Base-by-base conservation (phyloP, 2,329 filamentous ascomycete genomes). In the Cucurbitaria berberidis region DNA sequence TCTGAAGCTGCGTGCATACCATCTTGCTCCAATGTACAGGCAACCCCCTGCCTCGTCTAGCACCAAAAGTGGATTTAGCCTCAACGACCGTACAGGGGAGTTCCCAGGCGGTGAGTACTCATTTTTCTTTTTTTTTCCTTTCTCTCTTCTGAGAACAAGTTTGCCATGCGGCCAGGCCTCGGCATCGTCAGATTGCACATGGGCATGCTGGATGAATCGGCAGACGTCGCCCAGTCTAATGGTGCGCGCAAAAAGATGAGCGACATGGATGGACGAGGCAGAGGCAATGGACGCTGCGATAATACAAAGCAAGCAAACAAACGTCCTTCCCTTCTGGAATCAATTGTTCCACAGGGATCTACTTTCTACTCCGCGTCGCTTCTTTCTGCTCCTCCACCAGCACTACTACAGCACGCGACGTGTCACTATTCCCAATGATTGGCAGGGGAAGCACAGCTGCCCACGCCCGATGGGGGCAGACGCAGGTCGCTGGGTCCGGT, bases 1-100 rank as follows among this genome's bases (percentile, higher is more conserved):
- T 72, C 63, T 68, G 67, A 66, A 62, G 64, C 64, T 63, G 63
- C 56, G 64, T 69, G 69, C 69, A 74, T 72, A 63, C 61, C 63
- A 64, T 66, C 53, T 54, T 47, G 63, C 53, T 59, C 61, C 62
- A 63, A 57, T 45, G 45, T 55, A 54, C 65, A 65, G 59, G 59
- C 45, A 60, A 27, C 60, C 62, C n/a, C 68, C 60, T 65, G 67
- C 55, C 67, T 68, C 63, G 59, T 40, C 59, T 62, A 58, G 48
- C 55, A 52, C 51, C 42, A 44, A 58, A 66, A 64, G 59, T 54
- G 55, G 43, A 61, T 64, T 65, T 72, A 71, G 69, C 67, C 66
- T 67, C 64, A 62, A 64, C 64, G 59, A 52, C 57, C 52, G 56
- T 48, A 59, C 63, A 54, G 59, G 60, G 58, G 44, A 49, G 39